Percentiles rank a stretch among this genome's conserved stretches.
These are phyloP conservation scores for Cyathus striatus DNA, from an alignment of 768 basidiomycete species.

Conservation along the genomic window DNA sequence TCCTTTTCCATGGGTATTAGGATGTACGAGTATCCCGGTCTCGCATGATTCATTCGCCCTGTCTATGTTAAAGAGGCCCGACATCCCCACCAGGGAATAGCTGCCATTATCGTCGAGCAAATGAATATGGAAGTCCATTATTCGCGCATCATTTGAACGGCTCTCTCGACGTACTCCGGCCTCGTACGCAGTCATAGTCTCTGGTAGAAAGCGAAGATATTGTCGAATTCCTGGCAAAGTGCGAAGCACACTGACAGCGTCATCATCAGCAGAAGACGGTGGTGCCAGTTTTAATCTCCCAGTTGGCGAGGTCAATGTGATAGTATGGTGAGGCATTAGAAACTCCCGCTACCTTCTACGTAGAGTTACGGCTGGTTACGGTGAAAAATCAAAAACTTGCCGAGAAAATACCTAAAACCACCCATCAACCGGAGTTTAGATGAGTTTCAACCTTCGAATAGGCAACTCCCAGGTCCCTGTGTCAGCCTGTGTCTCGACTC, in stretches of 20 bases:
- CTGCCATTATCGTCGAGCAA: constrained; percentile 17
- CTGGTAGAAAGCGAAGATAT: constrained; percentile 34
- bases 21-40: constrained; percentile 32
- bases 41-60: constrained; percentile 29
- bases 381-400: too few relatives aligned
- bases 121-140: constrained; percentile 34
- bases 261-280: constrained; percentile 29
- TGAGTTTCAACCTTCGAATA: too few relatives aligned
- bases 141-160: constrained; percentile 23
- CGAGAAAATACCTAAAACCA: too few relatives aligned
- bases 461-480: too few relatives aligned
- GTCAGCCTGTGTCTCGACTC: too few relatives aligned
- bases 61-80: constrained; percentile 34
- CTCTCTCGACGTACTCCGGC: constrained; percentile 25
- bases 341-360: neutral
- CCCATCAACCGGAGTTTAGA: too few relatives aligned
- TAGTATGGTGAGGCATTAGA: constrained; percentile 22
- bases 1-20: constrained; percentile 29
- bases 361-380: neutral
- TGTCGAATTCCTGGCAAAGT: constrained; percentile 30
- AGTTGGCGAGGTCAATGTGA: constrained; percentile 23
- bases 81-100: constrained; percentile 27
- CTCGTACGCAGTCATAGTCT: constrained; percentile 27
- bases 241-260: constrained; percentile 26
- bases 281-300: constrained; percentile 28